Conservation (phyloP, 1,284 basidiomycete genomes). For the Tylopilus sp. region DNA sequence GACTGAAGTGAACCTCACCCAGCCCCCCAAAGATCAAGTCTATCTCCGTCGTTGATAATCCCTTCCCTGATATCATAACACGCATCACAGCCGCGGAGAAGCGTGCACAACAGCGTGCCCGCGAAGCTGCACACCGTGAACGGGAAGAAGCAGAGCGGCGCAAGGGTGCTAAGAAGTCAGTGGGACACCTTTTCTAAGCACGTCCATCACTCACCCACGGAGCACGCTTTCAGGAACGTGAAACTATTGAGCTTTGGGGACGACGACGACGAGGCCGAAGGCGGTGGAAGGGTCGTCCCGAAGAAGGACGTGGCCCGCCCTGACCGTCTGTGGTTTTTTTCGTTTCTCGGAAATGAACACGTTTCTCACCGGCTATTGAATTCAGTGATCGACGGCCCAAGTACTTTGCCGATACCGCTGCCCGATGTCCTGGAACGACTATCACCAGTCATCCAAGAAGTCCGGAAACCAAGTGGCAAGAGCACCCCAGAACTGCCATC, state of each 20-base stretch:
- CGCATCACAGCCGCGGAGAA: conserved; percentile 95
- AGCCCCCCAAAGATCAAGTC: conserved; percentile 88
- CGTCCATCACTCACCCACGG: conserved; percentile 1
- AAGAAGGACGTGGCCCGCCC: conserved; percentile 78
- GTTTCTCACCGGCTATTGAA: conserved; percentile 1
- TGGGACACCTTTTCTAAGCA: not conserved
- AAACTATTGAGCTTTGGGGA: conserved; percentile 85
- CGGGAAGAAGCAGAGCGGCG: conserved; percentile 70
- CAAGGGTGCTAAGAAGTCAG: conserved; percentile 82
- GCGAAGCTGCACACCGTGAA: conserved; percentile 71
- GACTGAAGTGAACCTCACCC: conserved; percentile 3
- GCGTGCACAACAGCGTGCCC: conserved; percentile 74
- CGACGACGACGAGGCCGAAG: conserved; percentile 57
- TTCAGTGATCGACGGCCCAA: conserved; percentile 52
- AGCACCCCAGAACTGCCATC: not conserved
- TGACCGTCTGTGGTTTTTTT: conserved; percentile 59
- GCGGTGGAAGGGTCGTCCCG: conserved; percentile 45
- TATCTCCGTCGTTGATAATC: conserved; percentile 85
- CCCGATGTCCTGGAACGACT: conserved; percentile 20
- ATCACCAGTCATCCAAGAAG: conserved; percentile 14
- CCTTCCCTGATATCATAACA: conserved; percentile 91
- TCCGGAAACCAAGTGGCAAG: conserved; percentile 1
- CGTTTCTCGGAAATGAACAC: not conserved
- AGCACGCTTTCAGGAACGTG: conserved; percentile 60
- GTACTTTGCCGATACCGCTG: conserved; percentile 23